phyloP scores from a whole-genome alignment of 495 filamentous ascomycete genomes.

The Aspergillus steynii region DNA sequence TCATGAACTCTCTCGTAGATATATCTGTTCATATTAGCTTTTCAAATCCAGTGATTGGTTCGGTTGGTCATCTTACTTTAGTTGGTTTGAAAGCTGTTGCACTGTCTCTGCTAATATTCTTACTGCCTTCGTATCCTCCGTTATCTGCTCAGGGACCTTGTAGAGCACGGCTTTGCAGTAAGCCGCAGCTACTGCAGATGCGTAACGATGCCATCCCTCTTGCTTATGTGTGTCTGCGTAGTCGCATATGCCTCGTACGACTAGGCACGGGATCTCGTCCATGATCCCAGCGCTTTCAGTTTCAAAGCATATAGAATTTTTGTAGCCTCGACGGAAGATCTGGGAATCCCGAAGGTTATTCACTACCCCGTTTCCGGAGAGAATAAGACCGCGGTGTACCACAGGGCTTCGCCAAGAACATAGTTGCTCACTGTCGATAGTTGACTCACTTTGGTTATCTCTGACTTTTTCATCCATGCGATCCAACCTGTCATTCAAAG shows the following conservation, averaged over 20 bases:
- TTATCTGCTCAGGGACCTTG: neutral
- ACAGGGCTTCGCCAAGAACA: too few species aligned
- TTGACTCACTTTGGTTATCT: too few species aligned
- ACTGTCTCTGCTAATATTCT: neutral
- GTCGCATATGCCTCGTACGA: conserved; percentile 28
- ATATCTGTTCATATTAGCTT: neutral
- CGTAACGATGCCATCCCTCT: conserved; percentile 27
- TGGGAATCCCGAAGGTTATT: too few species aligned
- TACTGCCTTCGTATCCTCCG: neutral
- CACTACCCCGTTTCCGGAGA: too few species aligned
- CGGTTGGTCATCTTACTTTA: neutral
- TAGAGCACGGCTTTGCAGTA: conserved; percentile 17
- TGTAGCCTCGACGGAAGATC: too few species aligned
- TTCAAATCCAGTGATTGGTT: neutral
- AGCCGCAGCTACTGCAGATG: conserved; percentile 27
- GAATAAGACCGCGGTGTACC: too few species aligned
- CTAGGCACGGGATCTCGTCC: conserved; percentile 20
- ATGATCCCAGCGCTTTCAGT: conserved; percentile 6
- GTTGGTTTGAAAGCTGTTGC: neutral
- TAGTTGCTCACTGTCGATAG: too few species aligned
- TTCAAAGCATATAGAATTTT: neutral
- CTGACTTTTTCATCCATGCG: too few species aligned
- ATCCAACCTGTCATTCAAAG: too few species aligned
- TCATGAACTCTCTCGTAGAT: neutral
- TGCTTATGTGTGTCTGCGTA: conserved; percentile 33